These are phyloP conservation scores for Metarhizium sp. DNA, from an alignment of 2,329 filamentous ascomycete genomes.

Conservation along the genomic window DNA sequence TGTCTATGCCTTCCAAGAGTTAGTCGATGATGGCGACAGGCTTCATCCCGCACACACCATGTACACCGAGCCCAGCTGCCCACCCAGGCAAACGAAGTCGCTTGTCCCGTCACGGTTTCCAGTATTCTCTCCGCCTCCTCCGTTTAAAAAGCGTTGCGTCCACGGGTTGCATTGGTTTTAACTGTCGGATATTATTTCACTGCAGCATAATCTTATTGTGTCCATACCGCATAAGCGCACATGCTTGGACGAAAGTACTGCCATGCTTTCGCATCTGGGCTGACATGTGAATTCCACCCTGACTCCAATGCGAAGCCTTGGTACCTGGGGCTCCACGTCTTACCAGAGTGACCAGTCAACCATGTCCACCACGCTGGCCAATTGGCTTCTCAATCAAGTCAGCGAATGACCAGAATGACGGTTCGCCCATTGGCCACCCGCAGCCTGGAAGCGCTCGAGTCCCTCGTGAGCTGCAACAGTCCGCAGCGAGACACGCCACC, in stretches of 20 bases:
- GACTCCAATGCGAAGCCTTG: background rate
- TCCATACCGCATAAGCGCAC: background rate
- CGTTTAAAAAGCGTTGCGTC: no score
- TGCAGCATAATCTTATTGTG: background rate
- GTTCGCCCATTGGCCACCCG: constrained; percentile 2
- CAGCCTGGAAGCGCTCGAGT: background rate
- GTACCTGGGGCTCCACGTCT: background rate
- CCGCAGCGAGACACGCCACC: background rate
- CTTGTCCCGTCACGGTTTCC: no score
- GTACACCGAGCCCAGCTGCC: background rate
- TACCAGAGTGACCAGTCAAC: background rate
- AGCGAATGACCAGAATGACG: background rate
- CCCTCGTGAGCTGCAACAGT: background rate
- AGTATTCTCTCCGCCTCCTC: no score
- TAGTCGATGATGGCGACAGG: background rate
- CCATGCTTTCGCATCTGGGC: background rate
- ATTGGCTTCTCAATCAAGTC: constrained; percentile 2
- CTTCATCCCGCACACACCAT: background rate
- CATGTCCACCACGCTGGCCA: background rate
- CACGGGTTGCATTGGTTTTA: no score
- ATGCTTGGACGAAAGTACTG: background rate
- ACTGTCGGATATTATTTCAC: background rate
- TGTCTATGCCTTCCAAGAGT: no score
- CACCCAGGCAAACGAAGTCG: no score
- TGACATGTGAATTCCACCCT: constrained; percentile 1